These are phyloP conservation scores for Neurospora discreta DNA, from an alignment of 495 filamentous ascomycete species.

Conservation along the genomic window DNA sequence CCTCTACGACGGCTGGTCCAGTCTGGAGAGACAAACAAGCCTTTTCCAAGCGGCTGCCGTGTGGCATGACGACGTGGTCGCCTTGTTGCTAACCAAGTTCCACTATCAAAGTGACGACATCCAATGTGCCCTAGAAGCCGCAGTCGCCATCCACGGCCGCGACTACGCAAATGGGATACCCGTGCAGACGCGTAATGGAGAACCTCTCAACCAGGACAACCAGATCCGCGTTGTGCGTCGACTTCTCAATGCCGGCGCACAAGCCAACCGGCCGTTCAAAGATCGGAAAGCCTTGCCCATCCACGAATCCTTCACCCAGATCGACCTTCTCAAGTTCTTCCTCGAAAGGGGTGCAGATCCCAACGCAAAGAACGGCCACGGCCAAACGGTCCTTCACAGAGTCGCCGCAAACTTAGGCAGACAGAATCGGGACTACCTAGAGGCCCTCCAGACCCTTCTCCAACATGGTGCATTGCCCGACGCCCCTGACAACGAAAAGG, in stretches of 20 bases:
- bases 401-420: neutral
- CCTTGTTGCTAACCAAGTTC: neutral
- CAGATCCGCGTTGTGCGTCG: neutral
- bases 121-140: neutral
- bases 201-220: neutral
- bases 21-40: neutral
- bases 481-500: slow-evolving; percentile 1
- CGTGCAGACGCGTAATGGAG: neutral
- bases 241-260: neutral
- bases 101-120: neutral
- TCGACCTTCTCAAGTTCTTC: neutral
- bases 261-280: neutral
- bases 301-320: neutral
- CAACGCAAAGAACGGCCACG: neutral
- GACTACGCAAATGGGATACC: neutral
- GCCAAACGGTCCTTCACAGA: neutral
- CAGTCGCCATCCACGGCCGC: neutral
- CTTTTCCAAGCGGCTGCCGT: neutral
- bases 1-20: neutral
- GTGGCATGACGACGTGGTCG: neutral
- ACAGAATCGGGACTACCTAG: neutral
- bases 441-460: neutral
- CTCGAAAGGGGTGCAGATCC: neutral
- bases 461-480: slow-evolving; percentile 5
- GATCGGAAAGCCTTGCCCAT: neutral